phyloP scores from a whole-genome alignment of 2,329 filamentous ascomycete genomes.

The Calonectria fujianensis region DNA sequence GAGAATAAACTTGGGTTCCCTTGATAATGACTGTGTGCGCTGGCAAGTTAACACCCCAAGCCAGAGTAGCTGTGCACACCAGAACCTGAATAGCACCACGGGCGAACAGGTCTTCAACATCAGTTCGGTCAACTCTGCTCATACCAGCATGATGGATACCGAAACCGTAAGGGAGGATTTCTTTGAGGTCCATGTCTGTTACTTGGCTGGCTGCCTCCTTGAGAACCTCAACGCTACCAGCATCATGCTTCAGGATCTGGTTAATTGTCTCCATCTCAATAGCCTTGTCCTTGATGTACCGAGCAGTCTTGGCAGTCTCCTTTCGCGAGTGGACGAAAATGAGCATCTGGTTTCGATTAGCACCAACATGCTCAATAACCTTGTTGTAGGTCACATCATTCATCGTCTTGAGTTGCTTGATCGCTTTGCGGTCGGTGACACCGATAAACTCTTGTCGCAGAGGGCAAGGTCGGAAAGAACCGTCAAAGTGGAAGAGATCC shows the following conservation, averaged over 20 bases:
- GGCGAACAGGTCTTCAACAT: slow-evolving; percentile 95
- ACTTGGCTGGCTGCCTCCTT: slow-evolving; percentile 89
- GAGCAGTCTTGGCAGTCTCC: slow-evolving; percentile 97
- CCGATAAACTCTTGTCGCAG: slow-evolving; percentile 98
- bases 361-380: slow-evolving; percentile 95
- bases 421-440: slow-evolving; percentile 97
- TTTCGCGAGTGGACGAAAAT: slow-evolving; percentile 99
- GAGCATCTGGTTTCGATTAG: slow-evolving; percentile 96
- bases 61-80: slow-evolving; percentile 97
- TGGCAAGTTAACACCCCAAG: slow-evolving; percentile 98
- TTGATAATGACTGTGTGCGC: slow-evolving; percentile 99
- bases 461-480: slow-evolving; percentile 93
- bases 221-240: slow-evolving; percentile 91
- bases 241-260: slow-evolving; percentile 94
- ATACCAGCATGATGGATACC: slow-evolving; percentile 99
- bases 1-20: slow-evolving; percentile 97
- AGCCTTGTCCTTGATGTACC: slow-evolving; percentile 96
- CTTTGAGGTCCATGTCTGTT: slow-evolving; percentile 91
- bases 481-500: slow-evolving; percentile 97
- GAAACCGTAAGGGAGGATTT: slow-evolving; percentile 95
- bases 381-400: slow-evolving; percentile 99
- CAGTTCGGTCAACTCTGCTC: slow-evolving; percentile 94
- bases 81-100: slow-evolving; percentile 95
- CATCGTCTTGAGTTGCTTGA: slow-evolving; percentile 99
- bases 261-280: slow-evolving; percentile 98